A percentile compares a stretch with the other conserved stretches of the same genome.
These are phyloP conservation scores for Adansonia grandidieri DNA, from an alignment of 441 rosid genomes.

Conservation along the genomic window DNA sequence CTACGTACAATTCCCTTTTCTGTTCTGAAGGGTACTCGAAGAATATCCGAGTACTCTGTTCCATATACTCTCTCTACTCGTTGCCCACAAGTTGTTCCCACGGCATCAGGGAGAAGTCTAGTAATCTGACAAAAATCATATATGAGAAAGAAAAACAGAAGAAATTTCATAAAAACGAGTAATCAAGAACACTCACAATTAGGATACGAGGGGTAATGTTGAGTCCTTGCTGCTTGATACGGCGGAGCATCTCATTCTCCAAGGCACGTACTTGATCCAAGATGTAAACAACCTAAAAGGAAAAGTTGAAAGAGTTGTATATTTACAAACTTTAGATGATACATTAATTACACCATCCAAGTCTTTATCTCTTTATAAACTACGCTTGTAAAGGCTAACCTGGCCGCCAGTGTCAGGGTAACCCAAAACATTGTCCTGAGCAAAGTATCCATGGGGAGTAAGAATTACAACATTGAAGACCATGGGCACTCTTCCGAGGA, in stretches of 20 bases:
- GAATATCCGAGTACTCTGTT: slow-evolving; percentile 76
- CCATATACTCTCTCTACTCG: slow-evolving; percentile 92
- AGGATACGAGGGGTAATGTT: slow-evolving; percentile 87
- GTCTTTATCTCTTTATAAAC: not conserved
- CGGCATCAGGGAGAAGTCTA: slow-evolving; percentile 89
- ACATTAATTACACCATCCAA: not conserved
- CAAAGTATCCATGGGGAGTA: slow-evolving; percentile 87
- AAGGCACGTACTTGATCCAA: slow-evolving; percentile 97
- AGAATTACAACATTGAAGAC: slow-evolving; percentile 84
- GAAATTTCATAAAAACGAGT: no score
- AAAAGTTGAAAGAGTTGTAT: not conserved
- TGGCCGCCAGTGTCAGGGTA: slow-evolving; percentile 99
- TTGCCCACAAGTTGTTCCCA: slow-evolving; percentile 93
- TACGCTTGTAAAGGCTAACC: slow-evolving; percentile 43
- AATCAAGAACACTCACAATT: slow-evolving; percentile 57
- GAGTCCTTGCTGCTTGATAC: slow-evolving; percentile 86
- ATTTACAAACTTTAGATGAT: not conserved
- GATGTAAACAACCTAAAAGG: slow-evolving; percentile 81
- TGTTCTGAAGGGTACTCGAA: slow-evolving; percentile 93
- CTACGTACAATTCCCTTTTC: slow-evolving; percentile 85
- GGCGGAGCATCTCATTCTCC: slow-evolving; percentile 85
- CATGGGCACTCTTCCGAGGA: slow-evolving; percentile 82
- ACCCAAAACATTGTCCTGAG: slow-evolving; percentile 88
- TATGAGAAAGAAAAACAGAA: no score
- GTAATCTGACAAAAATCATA: no score